A percentile compares a stretch with the other conserved stretches of the same genome.
These are phyloP conservation scores for Backusella tuberculispora DNA, from an alignment of 192 early-diverging fungal genomes.

Conservation along the genomic window DNA sequence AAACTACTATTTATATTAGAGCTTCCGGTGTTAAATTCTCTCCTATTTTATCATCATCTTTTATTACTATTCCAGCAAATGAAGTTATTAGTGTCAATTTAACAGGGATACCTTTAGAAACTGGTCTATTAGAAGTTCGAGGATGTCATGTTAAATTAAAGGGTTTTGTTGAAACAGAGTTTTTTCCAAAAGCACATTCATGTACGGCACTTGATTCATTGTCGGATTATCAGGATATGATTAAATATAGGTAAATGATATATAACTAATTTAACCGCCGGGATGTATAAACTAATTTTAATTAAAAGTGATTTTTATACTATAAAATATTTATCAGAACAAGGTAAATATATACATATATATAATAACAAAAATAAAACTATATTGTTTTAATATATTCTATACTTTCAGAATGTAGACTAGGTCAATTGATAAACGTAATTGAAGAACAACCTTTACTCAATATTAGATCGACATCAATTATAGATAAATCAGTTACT, in stretches of 20 bases:
- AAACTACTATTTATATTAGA: constrained; percentile 35
- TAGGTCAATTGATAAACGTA: constrained; percentile 35
- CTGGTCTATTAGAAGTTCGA: constrained; percentile 63
- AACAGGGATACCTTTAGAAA: constrained; percentile 58
- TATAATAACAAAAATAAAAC: no score
- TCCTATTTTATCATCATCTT: constrained; percentile 53
- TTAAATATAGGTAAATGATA: background rate
- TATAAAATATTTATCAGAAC: background rate
- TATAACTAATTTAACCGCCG: background rate
- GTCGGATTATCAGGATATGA: no score
- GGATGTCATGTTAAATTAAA: constrained; percentile 61
- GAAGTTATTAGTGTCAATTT: constrained; percentile 61
- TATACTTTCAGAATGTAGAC: background rate
- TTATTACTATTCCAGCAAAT: constrained; percentile 64
- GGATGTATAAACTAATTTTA: background rate
- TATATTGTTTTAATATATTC: background rate
- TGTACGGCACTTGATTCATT: background rate
- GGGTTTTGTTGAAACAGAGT: constrained; percentile 58
- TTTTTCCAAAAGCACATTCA: constrained; percentile 28
- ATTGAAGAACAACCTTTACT: constrained; percentile 69
- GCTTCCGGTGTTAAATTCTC: constrained; percentile 66
- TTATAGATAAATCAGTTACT: constrained; percentile 68
- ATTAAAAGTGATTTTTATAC: background rate
- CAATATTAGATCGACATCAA: constrained; percentile 62
- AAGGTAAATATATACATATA: background rate